phyloP scores from a whole-genome alignment of 129 eudicot species.

The Flaveria trinervia region DNA sequence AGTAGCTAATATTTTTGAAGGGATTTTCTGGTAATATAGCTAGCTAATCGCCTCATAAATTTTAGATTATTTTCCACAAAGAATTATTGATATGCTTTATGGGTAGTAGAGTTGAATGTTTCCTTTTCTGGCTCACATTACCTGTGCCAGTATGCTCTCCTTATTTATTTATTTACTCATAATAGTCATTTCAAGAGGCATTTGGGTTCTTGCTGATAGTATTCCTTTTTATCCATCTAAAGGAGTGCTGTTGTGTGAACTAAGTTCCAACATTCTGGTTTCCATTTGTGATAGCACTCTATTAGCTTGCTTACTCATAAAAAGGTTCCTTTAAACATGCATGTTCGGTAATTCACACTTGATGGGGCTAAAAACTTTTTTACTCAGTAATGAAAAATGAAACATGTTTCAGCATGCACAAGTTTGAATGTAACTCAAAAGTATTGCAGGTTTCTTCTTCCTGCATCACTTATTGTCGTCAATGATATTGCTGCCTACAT shows the following conservation, averaged over 20 bases:
- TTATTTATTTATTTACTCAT: background rate
- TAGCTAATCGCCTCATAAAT: background rate
- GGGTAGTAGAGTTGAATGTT: background rate
- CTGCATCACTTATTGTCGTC: constrained; percentile 92
- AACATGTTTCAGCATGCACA: constrained; percentile 15
- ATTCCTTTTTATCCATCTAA: too few species aligned
- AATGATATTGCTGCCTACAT: constrained; percentile 95
- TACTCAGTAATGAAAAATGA: constrained; percentile 1
- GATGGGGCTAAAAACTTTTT: background rate
- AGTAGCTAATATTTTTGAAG: constrained; percentile 96
- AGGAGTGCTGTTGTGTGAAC: background rate
- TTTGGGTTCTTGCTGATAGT: too few species aligned
- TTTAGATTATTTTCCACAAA: constrained; percentile 2
- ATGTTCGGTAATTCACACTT: background rate
- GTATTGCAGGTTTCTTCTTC: constrained; percentile 93
- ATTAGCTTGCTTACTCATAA: background rate
- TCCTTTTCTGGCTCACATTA: constrained; percentile 8
- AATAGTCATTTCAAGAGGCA: too few species aligned
- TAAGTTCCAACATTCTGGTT: background rate
- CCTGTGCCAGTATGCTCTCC: constrained; percentile 1
- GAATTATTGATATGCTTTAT: background rate
- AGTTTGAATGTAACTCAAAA: constrained; percentile 22
- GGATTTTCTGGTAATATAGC: constrained; percentile 79
- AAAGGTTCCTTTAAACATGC: background rate
- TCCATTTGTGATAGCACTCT: background rate